Evolutionary conservation across 129 eudicot species (phyloP).

Genomic region (Ambrosia trifida): DNA sequence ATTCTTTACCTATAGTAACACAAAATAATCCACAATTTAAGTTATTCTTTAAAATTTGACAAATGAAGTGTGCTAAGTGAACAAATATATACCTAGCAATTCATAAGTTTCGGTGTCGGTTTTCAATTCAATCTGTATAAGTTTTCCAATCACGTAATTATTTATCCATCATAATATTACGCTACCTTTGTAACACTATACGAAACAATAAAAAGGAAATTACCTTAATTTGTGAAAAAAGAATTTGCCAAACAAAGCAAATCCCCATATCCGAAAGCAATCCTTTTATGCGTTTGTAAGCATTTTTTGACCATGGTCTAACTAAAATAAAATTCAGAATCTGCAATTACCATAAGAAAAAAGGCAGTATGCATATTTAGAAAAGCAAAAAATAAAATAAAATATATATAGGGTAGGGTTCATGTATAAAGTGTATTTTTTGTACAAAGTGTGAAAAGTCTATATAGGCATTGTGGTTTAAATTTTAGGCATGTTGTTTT

Average conservation of each 20-base stretch:
- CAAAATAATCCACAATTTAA: not conserved
- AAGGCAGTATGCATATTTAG: not conserved
- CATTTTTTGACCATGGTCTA: conserved; percentile 13
- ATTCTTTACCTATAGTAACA: conserved; percentile 10
- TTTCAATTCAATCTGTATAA: conserved; percentile 16
- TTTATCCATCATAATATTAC: not conserved
- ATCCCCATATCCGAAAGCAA: not conserved
- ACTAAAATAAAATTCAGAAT: not conserved
- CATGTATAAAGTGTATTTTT: too few species aligned
- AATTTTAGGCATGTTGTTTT: too few species aligned
- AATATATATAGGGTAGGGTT: too few species aligned
- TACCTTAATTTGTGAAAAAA: conserved; percentile 8
- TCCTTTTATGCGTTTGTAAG: conserved; percentile 10
- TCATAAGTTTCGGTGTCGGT: conserved; percentile 18
- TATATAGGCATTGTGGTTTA: too few species aligned
- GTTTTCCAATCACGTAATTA: not conserved
- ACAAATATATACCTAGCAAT: conserved; percentile 3
- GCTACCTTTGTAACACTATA: not conserved
- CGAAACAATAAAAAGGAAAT: not conserved
- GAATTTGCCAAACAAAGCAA: not conserved
- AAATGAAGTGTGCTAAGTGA: not conserved
- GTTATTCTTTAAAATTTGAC: not conserved
- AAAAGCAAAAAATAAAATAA: too few species aligned
- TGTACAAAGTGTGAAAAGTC: too few species aligned
- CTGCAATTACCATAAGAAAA: not conserved